Percentiles rank a stretch among this genome's conserved stretches.
These are phyloP conservation scores for Metschnikowia henanensis DNA, from an alignment of 805 yeast genomes.

Conservation along the genomic window DNA sequence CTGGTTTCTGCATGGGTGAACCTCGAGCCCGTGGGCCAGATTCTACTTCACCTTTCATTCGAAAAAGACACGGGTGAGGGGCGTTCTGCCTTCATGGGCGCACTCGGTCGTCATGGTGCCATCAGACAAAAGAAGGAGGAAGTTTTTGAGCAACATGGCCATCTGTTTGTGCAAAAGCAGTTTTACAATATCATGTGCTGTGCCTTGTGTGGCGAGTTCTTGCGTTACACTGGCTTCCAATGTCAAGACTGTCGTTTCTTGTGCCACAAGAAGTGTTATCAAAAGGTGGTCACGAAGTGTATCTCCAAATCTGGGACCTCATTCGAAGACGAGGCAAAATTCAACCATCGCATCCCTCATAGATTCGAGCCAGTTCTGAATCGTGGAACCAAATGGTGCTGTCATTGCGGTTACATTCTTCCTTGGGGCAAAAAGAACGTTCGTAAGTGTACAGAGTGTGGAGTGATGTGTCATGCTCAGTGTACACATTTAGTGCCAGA, in stretches of 20 bases:
- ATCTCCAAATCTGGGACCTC: conserved; percentile 75
- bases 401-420: conserved; percentile 95
- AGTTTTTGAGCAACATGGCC: conserved; percentile 94
- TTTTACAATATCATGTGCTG: conserved; percentile 97
- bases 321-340: conserved; percentile 71
- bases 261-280: conserved; percentile 80
- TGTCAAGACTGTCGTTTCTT: conserved; percentile 82
- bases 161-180: conserved; percentile 93
- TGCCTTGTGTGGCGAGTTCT: conserved; percentile 94
- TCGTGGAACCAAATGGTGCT: conserved; percentile 98
- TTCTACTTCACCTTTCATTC: conserved; percentile 74
- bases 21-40: conserved; percentile 93
- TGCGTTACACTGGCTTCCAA: conserved; percentile 83
- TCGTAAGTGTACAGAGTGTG: conserved; percentile 91
- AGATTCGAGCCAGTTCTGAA: conserved; percentile 91
- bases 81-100: conserved; percentile 41
- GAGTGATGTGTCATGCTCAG: conserved; percentile 88
- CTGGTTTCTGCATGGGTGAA: conserved; percentile 82
- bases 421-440: conserved; percentile 96
- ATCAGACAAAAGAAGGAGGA: conserved; percentile 91
- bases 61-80: conserved; percentile 53
- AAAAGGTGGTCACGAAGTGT: conserved; percentile 80
- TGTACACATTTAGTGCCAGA: conserved; percentile 97
- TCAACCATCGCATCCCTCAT: conserved; percentile 96
- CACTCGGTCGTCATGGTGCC: conserved; percentile 89